Conservation (phyloP, 2,329 filamentous ascomycete species). For the Didymella sp. region DNA sequence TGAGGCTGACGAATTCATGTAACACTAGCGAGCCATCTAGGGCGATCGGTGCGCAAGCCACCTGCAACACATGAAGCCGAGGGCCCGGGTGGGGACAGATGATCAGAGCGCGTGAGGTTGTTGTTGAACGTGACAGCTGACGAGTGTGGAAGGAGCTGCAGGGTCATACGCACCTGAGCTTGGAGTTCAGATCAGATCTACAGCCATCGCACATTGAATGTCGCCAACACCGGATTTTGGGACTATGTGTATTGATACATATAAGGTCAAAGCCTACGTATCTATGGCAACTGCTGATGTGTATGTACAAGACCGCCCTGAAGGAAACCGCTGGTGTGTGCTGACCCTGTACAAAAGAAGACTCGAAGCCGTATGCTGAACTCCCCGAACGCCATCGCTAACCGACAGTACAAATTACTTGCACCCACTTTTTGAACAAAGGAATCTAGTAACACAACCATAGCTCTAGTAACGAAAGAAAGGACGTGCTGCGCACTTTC, state of each 20-base stretch:
- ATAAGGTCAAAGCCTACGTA: background rate
- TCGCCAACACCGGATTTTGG: background rate
- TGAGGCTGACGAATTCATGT: constrained; percentile 13
- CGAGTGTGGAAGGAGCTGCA: constrained; percentile 2
- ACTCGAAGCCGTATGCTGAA: background rate
- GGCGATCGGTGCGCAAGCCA: background rate
- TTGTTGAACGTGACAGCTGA: background rate
- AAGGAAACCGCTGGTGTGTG: background rate
- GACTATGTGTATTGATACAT: background rate
- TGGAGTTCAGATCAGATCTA: background rate
- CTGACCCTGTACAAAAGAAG: background rate
- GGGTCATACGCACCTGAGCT: constrained; percentile 2
- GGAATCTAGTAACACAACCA: constrained; percentile 1
- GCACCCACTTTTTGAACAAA: constrained; percentile 14
- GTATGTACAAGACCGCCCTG: background rate
- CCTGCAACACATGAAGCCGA: constrained; percentile 3
- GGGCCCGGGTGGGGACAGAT: background rate
- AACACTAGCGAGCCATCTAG: constrained; percentile 9
- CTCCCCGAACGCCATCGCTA: constrained; percentile 38
- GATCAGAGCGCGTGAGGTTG: constrained; percentile 7
- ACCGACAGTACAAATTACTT: background rate
- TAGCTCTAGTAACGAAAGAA: background rate
- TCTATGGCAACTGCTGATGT: background rate
- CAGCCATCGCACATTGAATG: background rate
- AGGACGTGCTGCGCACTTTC: background rate